These are phyloP conservation scores for Artemisia argyi DNA, from an alignment of 129 eudicot genomes.

Conservation along the genomic window DNA sequence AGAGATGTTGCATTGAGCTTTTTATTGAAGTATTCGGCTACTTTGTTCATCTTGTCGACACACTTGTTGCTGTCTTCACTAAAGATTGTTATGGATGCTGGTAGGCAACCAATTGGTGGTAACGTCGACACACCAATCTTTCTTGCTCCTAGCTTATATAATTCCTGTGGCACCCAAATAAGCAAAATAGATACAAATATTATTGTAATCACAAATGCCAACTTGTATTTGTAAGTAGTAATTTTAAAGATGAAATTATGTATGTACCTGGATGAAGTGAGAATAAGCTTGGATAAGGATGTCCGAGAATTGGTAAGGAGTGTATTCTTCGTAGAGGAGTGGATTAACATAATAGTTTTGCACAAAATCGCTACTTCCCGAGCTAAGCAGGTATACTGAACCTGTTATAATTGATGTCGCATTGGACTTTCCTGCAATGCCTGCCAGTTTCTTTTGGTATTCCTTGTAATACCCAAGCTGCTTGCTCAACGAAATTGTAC, in stretches of 20 bases:
- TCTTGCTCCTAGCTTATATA: conserved; percentile 82
- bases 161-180: conserved; percentile 38
- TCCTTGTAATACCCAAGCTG: conserved; percentile 75
- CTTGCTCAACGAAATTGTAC: conserved; percentile 66
- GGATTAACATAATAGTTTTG: conserved; percentile 90
- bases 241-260: background rate
- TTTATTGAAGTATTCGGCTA: conserved; percentile 62
- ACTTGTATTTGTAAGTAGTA: no score
- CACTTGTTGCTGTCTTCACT: conserved; percentile 74
- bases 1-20: conserved; percentile 70
- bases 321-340: conserved; percentile 67
- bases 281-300: conserved; percentile 63
- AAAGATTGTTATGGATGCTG: conserved; percentile 79
- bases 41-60: conserved; percentile 57
- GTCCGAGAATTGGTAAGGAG: conserved; percentile 69
- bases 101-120: conserved; percentile 96
- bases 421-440: conserved; percentile 55
- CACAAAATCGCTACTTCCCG: conserved; percentile 90
- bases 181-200: background rate
- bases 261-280: conserved; percentile 56
- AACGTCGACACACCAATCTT: conserved; percentile 80
- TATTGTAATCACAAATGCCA: background rate
- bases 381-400: conserved; percentile 64
- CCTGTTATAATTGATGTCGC: conserved; percentile 75
- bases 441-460: conserved; percentile 63